Evolutionary conservation across 306 rosid genomes (phyloP), one percentile per base, ranked within the genome.

Genomic region (Styphnolobium japonicum): DNA sequence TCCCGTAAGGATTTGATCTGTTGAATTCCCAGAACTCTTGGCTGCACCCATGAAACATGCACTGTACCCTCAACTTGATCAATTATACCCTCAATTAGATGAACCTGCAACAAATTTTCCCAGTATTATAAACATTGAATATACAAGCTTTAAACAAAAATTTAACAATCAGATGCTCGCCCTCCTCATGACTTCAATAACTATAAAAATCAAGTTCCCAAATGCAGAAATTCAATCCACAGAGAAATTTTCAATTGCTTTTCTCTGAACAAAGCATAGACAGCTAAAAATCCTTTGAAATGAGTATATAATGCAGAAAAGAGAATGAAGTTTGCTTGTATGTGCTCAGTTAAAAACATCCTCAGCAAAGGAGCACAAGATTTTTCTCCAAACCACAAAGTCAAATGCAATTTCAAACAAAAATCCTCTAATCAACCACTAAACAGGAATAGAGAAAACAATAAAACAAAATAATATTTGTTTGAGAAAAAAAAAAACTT

Each of bases 1-100:
- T 96, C 97, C 23, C 97, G 84, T 65, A 95, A 87, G 29, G 98
- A 95, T 81, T 87, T 89, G 86, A 95, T 84, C 85, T 95, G 98
- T 33, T 89, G 91, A 73, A 95, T 85, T 67, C 98, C 98, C 64
- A 96, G 77, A 51, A 96, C 99, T 84, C 99, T 91, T 9, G 99
- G 99, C 82, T 96, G 98, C 86, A 96, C 99, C 99, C 97, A 96
- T 11, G 99, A 91, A 79, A 96, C 98, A 36, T 96, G 97, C 48
- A 96, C 97, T 0, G 98, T 93, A 61, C 92, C 97, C 21, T 93
- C 98, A 19, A 93, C 99, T 87, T 96, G 98, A 85, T 96, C 98
- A 16, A 96, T 93, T 73, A 93, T 93, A 73, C 99, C 98, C 88
- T 96, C 98, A 36, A 96, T 96, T 85, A 96, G 87, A 87, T 93